Evolutionary conservation across 768 basidiomycete genomes (phyloP).

Genomic region (Amyloporia xantha): DNA sequence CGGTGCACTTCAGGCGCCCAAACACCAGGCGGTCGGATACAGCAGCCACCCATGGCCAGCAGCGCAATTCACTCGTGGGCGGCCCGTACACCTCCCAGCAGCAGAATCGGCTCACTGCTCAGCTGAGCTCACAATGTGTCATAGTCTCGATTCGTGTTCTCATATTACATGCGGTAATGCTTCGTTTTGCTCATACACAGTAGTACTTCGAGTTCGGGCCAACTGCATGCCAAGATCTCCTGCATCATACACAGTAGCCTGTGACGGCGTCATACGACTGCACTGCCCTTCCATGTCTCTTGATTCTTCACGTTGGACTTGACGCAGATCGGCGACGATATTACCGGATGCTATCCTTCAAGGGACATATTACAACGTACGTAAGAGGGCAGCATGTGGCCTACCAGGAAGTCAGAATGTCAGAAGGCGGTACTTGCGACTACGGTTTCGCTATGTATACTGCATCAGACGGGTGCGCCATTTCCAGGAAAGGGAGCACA

Average conservation of each 20-base stretch:
- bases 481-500: background rate
- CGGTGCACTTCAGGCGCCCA: background rate
- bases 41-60: too few species aligned
- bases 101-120: background rate
- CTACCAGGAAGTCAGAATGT: slow-evolving; percentile 15
- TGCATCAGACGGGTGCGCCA: background rate
- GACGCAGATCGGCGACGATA: background rate
- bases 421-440: slow-evolving; percentile 18
- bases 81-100: background rate
- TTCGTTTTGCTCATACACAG: too few species aligned
- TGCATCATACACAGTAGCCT: too few species aligned
- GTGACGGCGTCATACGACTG: too few species aligned
- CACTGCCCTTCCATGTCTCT: too few species aligned
- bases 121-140: background rate
- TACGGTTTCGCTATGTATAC: slow-evolving; percentile 4
- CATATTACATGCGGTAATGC: too few species aligned
- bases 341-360: background rate
- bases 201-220: too few species aligned
- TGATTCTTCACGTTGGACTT: too few species aligned
- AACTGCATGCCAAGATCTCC: too few species aligned
- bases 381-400: background rate
- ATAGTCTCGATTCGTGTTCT: too few species aligned
- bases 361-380: background rate
- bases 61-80: background rate
- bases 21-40: too few species aligned